phyloP scores from a whole-genome alignment of 805 yeast species.

The Wickerhamiella slavikovae region DNA sequence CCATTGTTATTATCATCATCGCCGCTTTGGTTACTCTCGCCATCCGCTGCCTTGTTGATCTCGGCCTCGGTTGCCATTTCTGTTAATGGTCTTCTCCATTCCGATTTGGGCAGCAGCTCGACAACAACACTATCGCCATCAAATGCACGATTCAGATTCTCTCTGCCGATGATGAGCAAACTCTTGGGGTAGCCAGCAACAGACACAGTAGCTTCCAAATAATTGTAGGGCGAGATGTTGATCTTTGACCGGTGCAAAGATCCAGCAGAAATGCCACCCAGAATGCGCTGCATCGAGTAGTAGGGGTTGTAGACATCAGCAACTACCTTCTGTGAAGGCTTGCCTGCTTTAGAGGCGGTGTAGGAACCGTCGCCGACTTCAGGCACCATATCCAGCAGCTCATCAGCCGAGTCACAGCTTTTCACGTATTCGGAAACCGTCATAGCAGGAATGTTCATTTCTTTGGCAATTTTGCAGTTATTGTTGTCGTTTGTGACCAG shows the following conservation, averaged over 20 bases:
- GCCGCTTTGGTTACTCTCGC: too few species aligned
- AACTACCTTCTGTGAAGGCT: too few species aligned
- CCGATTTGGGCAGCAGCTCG: conserved; percentile 62
- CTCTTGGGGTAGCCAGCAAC: conserved; percentile 63
- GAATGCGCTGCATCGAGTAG: conserved; percentile 56
- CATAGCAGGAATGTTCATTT: conserved; percentile 32
- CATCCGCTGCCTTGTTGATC: conserved; percentile 31
- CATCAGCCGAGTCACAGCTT: conserved; percentile 50
- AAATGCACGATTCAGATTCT: conserved; percentile 73
- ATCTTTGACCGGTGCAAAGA: conserved; percentile 72
- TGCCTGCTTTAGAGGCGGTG: too few species aligned
- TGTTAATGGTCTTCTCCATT: conserved; percentile 76
- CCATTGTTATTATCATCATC: conserved; percentile 27
- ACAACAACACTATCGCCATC: conserved; percentile 84
- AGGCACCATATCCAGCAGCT: conserved; percentile 21
- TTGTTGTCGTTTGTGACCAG: conserved; percentile 57
- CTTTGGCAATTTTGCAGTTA: conserved; percentile 35
- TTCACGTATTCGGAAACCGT: conserved; percentile 53
- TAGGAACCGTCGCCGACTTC: conserved; percentile 26
- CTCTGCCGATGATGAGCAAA: conserved; percentile 59
- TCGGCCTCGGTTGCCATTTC: conserved; percentile 59
- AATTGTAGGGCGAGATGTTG: conserved; percentile 66
- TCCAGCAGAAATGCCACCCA: conserved; percentile 83
- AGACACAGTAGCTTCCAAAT: conserved; percentile 66
- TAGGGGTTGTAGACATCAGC: conserved; percentile 58